These are phyloP conservation scores for Saccharomyces pastorianus DNA, from an alignment of 1,139 yeast species.

Conservation along the genomic window DNA sequence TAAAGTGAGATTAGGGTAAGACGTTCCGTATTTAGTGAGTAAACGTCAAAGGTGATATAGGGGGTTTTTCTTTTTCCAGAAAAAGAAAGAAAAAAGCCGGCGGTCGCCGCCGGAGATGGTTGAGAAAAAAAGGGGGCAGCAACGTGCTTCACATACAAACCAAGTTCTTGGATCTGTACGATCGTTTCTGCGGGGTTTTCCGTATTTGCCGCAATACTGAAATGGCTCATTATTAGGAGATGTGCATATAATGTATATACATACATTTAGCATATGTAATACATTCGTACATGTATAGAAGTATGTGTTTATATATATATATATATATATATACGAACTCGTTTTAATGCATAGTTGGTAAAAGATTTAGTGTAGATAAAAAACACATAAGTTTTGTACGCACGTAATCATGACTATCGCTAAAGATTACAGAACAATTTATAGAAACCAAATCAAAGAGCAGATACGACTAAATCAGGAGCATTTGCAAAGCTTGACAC, in stretches of 20 bases:
- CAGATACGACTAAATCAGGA: conserved; percentile 26
- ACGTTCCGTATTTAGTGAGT: not conserved
- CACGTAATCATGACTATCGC: conserved; percentile 1
- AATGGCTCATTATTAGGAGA: not conserved
- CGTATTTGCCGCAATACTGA: not conserved
- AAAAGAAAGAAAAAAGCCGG: not conserved
- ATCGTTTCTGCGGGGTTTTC: not conserved
- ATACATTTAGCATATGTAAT: not conserved
- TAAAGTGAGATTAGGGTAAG: not conserved
- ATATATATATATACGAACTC: not conserved
- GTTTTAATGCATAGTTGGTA: not conserved
- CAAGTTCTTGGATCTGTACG: not conserved
- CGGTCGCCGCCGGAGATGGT: not conserved
- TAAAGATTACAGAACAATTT: conserved; percentile 7
- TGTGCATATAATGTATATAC: not conserved
- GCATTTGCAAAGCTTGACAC: conserved; percentile 26
- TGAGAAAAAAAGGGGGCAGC: not conserved
- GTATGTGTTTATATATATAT: not conserved
- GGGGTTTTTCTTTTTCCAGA: not conserved
- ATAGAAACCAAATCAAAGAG: conserved; percentile 19
- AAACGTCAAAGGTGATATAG: not conserved
- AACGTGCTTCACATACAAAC: not conserved
- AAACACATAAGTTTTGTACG: not conserved
- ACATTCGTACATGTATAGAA: not conserved
- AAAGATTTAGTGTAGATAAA: not conserved